These are phyloP conservation scores for Rosa persica DNA, from an alignment of 306 rosid genomes.

Conservation along the genomic window DNA sequence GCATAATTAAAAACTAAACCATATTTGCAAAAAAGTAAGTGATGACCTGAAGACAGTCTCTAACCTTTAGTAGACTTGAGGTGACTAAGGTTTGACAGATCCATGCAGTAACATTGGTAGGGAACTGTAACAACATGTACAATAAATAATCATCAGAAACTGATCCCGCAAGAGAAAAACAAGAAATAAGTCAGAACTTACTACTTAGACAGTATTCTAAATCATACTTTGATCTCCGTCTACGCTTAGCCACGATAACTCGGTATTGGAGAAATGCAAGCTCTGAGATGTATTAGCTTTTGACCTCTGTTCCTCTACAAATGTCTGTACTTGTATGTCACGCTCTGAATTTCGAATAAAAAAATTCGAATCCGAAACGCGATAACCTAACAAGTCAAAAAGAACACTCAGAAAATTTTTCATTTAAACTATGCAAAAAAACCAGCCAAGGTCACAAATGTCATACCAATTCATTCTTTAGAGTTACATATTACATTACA, in stretches of 20 bases:
- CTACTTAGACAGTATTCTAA: background rate
- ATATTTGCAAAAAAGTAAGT: background rate
- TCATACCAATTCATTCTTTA: too few relatives aligned
- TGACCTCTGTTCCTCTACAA: slow-evolving; percentile 45
- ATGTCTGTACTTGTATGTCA: slow-evolving; percentile 35
- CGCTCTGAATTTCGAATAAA: too few relatives aligned
- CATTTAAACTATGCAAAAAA: too few relatives aligned
- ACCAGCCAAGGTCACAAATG: too few relatives aligned
- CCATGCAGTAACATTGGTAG: slow-evolving; percentile 96
- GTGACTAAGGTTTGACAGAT: slow-evolving; percentile 90
- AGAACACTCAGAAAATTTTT: too few relatives aligned
- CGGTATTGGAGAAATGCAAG: slow-evolving; percentile 34
- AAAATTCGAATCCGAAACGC: too few relatives aligned
- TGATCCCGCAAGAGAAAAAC: slow-evolving; percentile 55
- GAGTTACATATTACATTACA: too few relatives aligned
- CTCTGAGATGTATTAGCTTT: slow-evolving; percentile 26
- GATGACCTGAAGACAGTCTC: background rate
- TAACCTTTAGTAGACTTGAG: slow-evolving; percentile 87
- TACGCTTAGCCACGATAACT: slow-evolving; percentile 41
- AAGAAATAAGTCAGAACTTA: slow-evolving; percentile 22
- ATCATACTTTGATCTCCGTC: background rate
- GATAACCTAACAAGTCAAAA: too few relatives aligned
- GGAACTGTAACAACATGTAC: slow-evolving; percentile 90
- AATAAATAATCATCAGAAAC: slow-evolving; percentile 83
- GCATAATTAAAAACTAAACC: slow-evolving; percentile 10